phyloP scores from a whole-genome alignment of 2,329 filamentous ascomycete genomes.

The Ampelomyces quisqualis region DNA sequence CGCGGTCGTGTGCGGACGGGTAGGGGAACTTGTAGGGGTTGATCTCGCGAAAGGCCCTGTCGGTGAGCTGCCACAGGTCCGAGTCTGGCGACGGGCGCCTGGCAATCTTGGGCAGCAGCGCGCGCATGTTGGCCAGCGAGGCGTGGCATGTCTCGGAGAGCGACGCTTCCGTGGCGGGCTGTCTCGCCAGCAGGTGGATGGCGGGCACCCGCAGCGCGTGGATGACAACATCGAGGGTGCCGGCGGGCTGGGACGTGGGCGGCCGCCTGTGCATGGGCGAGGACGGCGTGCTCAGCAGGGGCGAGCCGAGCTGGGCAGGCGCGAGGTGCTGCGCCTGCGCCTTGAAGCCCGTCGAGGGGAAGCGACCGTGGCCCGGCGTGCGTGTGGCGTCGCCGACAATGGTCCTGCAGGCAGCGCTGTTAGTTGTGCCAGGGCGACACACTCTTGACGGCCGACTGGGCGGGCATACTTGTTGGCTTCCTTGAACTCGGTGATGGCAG shows the following conservation, averaged over 20 bases:
- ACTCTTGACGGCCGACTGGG: slow-evolving; percentile 32
- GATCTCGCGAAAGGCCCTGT: slow-evolving; percentile 62
- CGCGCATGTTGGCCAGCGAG: slow-evolving; percentile 30
- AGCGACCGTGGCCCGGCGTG: slow-evolving; percentile 40
- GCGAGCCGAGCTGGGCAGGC: slow-evolving; percentile 44
- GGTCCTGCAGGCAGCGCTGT: slow-evolving; percentile 38
- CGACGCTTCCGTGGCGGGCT: slow-evolving; percentile 32
- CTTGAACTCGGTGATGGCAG: slow-evolving; percentile 60
- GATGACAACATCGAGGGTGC: slow-evolving; percentile 34
- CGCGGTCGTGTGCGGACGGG: slow-evolving; percentile 55
- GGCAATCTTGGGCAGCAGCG: slow-evolving; percentile 53
- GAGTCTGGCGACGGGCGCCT: slow-evolving; percentile 52
- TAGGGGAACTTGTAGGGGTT: slow-evolving; percentile 64
- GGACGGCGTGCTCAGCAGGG: slow-evolving; percentile 42
- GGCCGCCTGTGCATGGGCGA: slow-evolving; percentile 39
- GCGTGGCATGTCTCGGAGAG: slow-evolving; percentile 38
- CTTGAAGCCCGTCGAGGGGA: slow-evolving; percentile 41
- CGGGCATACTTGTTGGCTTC: slow-evolving; percentile 57
- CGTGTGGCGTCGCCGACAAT: slow-evolving; percentile 40
- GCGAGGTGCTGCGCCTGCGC: slow-evolving; percentile 35
- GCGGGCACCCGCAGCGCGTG: slow-evolving; percentile 49
- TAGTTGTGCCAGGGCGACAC: too few relatives aligned
- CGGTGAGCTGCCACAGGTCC: slow-evolving; percentile 50
- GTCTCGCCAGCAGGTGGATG: slow-evolving; percentile 56
- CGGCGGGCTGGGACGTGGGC: slow-evolving; percentile 47